phyloP scores from a whole-genome alignment of 2,329 filamentous ascomycete species.

The Cladosporium sphaerospermum region DNA sequence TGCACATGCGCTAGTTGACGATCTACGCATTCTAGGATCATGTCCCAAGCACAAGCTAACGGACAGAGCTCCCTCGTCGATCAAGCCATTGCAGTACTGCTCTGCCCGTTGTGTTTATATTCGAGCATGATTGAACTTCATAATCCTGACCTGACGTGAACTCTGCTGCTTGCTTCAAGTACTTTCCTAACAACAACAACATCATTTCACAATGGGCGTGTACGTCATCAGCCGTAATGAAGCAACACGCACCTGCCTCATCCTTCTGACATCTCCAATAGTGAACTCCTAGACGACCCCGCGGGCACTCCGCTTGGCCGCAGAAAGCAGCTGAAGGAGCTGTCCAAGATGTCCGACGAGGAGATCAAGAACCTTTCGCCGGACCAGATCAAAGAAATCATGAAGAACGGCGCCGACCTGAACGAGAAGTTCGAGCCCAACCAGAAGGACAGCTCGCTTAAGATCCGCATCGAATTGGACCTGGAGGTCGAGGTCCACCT shows the following conservation, averaged over 20 bases:
- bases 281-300: conserved; percentile 10
- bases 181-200: background rate
- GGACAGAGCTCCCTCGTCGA: conserved; percentile 1
- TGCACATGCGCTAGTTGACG: background rate
- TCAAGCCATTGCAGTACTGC: background rate
- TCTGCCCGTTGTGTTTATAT: no score
- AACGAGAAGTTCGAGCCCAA: conserved; percentile 13
- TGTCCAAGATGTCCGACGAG: conserved; percentile 13
- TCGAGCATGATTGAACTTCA: background rate
- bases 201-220: conserved; percentile 1
- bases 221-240: background rate
- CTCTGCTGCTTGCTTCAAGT: background rate
- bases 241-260: background rate
- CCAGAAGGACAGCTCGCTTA: conserved; percentile 22
- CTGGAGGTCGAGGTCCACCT: conserved; percentile 27
- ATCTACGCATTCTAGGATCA: background rate
- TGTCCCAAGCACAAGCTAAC: background rate
- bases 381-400: conserved; percentile 11
- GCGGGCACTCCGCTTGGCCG: conserved; percentile 11
- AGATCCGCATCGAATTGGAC: conserved; percentile 25
- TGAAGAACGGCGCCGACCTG: conserved; percentile 7
- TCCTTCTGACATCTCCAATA: background rate
- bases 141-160: no score
- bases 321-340: conserved; percentile 13
- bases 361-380: conserved; percentile 13